Evolutionary conservation across 148 eudicot species (phyloP).

Genomic region (Amaranthus palmeri): DNA sequence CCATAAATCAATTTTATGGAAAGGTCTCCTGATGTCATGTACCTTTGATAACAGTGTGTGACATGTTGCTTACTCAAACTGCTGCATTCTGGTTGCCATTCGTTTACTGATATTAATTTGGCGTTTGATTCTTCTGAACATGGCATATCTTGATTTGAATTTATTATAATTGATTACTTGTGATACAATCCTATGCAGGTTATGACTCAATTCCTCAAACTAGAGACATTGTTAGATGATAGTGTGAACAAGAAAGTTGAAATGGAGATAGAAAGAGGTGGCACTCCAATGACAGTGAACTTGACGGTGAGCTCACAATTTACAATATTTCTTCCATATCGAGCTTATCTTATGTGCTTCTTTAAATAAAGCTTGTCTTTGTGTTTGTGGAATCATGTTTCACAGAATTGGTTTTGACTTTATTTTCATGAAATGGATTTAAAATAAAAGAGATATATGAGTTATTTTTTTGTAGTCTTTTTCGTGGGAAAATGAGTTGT

Average conservation of each 20-base stretch:
- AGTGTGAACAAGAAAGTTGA: slow-evolving; percentile 63
- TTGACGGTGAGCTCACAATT: slow-evolving; percentile 46
- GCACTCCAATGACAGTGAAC: slow-evolving; percentile 57
- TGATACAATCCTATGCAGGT: slow-evolving; percentile 51
- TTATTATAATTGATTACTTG: neutral
- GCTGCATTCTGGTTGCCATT: neutral
- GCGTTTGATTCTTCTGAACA: neutral
- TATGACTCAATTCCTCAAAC: slow-evolving; percentile 79
- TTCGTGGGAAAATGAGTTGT: neutral
- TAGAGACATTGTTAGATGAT: slow-evolving; percentile 86
- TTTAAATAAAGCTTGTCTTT: neutral
- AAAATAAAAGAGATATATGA: too few species aligned
- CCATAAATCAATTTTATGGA: neutral
- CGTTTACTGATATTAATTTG: neutral
- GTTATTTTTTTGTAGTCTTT: too few species aligned
- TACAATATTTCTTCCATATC: neutral
- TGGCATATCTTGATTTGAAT: slow-evolving; percentile 6
- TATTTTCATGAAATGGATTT: too few species aligned
- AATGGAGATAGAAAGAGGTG: slow-evolving; percentile 94
- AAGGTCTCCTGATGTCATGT: neutral
- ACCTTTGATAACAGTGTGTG: neutral
- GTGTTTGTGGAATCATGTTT: neutral
- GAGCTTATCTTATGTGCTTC: neutral
- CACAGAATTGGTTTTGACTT: too few species aligned
- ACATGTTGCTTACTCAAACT: neutral